Conservation (phyloP, 352 stramenopile species). For the Globisporangium spinosum region DNA sequence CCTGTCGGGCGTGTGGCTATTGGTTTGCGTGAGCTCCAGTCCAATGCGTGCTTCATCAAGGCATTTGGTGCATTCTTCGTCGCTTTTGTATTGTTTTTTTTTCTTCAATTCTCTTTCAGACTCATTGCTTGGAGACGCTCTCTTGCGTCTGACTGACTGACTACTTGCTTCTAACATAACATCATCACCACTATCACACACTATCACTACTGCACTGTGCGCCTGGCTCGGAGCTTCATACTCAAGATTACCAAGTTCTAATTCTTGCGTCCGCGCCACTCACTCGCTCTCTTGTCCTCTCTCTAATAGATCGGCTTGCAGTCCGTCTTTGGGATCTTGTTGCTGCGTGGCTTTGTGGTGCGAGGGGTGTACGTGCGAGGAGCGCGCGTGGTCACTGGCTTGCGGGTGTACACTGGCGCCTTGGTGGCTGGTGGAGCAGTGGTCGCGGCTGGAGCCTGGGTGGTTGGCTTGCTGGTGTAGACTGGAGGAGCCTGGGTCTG, state of each 20-base stretch:
- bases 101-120: background rate
- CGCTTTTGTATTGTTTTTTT: background rate
- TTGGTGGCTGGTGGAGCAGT: background rate
- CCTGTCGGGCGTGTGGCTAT: background rate
- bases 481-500: constrained; percentile 4
- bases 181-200: background rate
- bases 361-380: background rate
- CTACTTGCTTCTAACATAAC: background rate
- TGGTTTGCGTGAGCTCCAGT: too few species aligned
- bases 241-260: background rate
- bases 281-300: background rate
- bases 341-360: background rate
- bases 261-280: background rate
- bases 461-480: constrained; percentile 3
- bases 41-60: background rate
- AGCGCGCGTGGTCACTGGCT: background rate
- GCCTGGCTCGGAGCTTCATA: constrained; percentile 3
- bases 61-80: background rate
- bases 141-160: background rate
- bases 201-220: background rate
- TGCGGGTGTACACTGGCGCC: background rate
- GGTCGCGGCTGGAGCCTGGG: background rate
- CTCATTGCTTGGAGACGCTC: background rate
- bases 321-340: constrained; percentile 12
- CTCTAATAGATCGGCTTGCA: constrained; percentile 22